phyloP scores from a whole-genome alignment of 495 filamentous ascomycete genomes.

The Trichoderma asperelloides region DNA sequence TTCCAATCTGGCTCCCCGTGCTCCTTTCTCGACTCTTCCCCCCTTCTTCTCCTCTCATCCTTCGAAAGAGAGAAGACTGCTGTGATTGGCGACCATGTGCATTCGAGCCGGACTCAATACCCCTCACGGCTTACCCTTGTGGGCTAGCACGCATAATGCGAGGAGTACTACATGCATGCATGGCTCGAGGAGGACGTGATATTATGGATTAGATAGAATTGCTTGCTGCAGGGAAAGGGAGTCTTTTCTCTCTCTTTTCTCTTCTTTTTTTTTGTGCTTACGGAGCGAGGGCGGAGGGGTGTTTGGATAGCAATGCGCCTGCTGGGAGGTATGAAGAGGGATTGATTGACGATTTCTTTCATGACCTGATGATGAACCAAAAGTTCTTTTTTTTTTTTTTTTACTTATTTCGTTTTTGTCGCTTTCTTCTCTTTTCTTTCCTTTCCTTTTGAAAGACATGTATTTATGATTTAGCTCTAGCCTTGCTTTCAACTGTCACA shows the following conservation, averaged over 20 bases:
- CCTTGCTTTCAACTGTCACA: neutral
- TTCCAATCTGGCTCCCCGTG: neutral
- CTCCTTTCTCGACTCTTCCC: neutral
- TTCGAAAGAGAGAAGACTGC: neutral
- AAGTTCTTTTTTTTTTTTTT: neutral
- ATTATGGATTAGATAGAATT: neutral
- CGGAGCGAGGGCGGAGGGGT: neutral
- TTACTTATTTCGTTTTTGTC: neutral
- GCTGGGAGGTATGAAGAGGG: neutral
- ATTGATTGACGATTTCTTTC: neutral
- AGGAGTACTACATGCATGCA: neutral
- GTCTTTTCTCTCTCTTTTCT: neutral
- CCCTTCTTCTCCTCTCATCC: neutral
- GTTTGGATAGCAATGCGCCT: neutral
- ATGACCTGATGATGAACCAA: neutral
- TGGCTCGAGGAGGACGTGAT: slow-evolving; percentile 5
- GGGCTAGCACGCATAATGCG: slow-evolving; percentile 6
- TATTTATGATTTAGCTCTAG: neutral
- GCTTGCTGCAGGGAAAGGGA: slow-evolving; percentile 1
- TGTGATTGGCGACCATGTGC: slow-evolving; percentile 2
- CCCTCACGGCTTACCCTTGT: slow-evolving; percentile 7
- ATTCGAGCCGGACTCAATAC: slow-evolving; percentile 1
- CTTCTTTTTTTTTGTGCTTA: neutral
- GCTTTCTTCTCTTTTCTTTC: too few species aligned
- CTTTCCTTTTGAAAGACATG: neutral